Percentiles rank a stretch among this genome's conserved stretches.
Conservation (phyloP, 306 rosid species). For the Prunus campanulata region DNA sequence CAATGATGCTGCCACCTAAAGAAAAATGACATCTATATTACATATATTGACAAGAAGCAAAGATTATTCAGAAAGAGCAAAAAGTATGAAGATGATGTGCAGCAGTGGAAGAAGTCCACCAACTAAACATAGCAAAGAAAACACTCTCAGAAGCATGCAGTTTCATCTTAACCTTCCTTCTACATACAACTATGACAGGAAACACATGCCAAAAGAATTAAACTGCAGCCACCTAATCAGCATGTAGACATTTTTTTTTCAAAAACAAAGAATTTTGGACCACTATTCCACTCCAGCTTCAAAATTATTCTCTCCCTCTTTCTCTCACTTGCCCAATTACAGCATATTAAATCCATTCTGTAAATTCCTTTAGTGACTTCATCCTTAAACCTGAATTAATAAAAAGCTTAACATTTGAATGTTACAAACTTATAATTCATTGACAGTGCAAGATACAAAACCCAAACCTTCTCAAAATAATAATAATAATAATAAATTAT, state of each 20-base stretch:
- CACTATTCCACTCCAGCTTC: no score
- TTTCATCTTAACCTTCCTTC: neutral
- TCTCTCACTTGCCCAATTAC: neutral
- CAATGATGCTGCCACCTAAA: constrained; percentile 82
- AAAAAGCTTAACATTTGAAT: neutral
- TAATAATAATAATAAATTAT: no score
- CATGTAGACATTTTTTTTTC: no score
- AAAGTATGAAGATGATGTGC: neutral
- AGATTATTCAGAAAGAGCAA: neutral
- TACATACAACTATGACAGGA: neutral
- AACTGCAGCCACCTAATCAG: no score
- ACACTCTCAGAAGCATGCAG: neutral
- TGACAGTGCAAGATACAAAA: neutral
- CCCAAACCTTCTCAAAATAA: neutral
- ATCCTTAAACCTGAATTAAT: neutral
- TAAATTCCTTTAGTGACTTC: neutral
- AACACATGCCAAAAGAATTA: neutral
- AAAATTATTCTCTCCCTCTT: no score
- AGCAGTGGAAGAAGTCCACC: neutral
- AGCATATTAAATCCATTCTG: neutral
- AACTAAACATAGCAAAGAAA: neutral
- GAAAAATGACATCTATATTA: constrained; percentile 22
- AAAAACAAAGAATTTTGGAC: no score
- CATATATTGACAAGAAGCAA: neutral
- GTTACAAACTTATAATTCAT: neutral